Evolutionary conservation across 179 eudicot genomes (phyloP), one percentile per base, ranked within the genome.

Genomic region (Spergularia azorica): DNA sequence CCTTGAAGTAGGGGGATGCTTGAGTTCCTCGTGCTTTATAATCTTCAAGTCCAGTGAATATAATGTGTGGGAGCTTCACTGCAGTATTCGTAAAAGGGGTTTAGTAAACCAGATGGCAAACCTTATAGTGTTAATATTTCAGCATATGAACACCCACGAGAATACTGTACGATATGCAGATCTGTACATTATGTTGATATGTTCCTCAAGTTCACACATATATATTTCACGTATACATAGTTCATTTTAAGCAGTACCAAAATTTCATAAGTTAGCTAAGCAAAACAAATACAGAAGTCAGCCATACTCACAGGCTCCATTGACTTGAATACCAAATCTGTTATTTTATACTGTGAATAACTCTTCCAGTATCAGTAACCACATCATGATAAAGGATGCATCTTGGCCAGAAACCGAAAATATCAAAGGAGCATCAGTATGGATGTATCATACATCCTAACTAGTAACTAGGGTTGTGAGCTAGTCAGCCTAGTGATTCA

Each of bases 11-110:
- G 9, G 98, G 97, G n/a, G 96, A 82, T 75, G 97, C 95, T 79
- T 94, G 95, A 68, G 97, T 92, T 83, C 98, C 98, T 80, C 91
- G 90, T 50, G 98, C 97, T 78, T 94, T 90, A 80, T 94, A 92
- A 81, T 94, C 97, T 87, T 94, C 97, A 75, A 94, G 92, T 64
- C 98, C 96, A 17, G 96, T 94, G 81, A 94, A 90, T 66, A 94
- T 79, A 26, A 92, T 86, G 80, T 89, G 86, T 39, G 98, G 97
- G 88, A 84, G 82, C 82, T 92, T 91, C 82, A 88, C 97, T 94
- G 92, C 84, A 85, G 36, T 15, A 50, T 57, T 60, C 51, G 14
- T 58, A 32, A 74, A 0, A 32, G 9, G 32, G 38, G 46, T 76
- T 59, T 48, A 71, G 76, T 56, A 39, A 20, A 63, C 59, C 75